Conservation (phyloP, 495 filamentous ascomycete genomes). For the Penicillium ucsense region DNA sequence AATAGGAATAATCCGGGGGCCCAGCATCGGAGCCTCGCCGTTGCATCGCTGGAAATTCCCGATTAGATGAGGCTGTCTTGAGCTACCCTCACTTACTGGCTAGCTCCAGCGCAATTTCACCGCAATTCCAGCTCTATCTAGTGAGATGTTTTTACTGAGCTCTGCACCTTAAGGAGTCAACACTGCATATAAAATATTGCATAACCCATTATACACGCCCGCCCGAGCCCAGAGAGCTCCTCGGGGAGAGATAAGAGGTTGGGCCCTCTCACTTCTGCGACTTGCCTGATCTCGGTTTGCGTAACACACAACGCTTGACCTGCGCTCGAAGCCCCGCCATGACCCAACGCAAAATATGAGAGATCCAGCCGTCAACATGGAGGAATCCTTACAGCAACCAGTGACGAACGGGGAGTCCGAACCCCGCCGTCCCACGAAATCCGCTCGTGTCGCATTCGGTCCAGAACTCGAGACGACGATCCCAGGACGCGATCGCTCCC, state of each 20-base stretch:
- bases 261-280: constrained; percentile 5
- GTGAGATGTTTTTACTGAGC: no score
- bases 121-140: no score
- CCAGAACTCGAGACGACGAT: constrained; percentile 35
- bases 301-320: constrained; percentile 10
- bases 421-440: constrained; percentile 29
- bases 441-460: constrained; percentile 37
- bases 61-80: neutral
- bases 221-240: neutral
- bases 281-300: constrained; percentile 2
- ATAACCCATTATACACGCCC: neutral
- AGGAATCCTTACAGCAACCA: constrained; percentile 21
- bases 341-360: constrained; percentile 30
- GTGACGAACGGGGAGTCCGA: constrained; percentile 21
- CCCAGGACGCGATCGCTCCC: constrained; percentile 33
- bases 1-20: constrained; percentile 8
- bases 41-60: constrained; percentile 10
- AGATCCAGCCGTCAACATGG: constrained; percentile 32
- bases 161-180: no score
- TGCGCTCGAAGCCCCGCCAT: constrained; percentile 17
- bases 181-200: no score
- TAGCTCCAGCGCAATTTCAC: neutral
- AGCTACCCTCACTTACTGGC: neutral
- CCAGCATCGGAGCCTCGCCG: constrained; percentile 9
- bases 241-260: neutral